Evolutionary conservation across 1,284 basidiomycete species (phyloP), one percentile per base, ranked within the genome.

Genomic region (Ganoderma meredithae): DNA sequence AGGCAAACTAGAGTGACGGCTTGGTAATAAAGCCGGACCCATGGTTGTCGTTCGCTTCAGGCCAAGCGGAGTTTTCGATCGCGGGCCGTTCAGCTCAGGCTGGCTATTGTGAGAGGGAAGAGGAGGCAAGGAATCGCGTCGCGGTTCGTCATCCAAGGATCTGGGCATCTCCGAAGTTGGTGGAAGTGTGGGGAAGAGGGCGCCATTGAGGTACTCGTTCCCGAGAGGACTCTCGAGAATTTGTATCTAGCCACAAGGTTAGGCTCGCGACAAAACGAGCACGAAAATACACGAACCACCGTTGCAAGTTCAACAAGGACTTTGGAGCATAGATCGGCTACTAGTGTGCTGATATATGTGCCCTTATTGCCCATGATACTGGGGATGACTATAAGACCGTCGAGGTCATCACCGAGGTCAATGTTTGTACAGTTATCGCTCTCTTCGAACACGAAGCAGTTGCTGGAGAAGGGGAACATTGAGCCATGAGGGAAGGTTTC

Each of bases 271-370:
- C 44, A 44, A 52, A 53, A 59, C 43, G 62, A 65, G 49, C 25
- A 25, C 19, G 44, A 22, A n/a, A 58, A 8, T 22, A 36, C 67
- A 80, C 87, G 68, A 74, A 95, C 93, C 83, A 96, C 79, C 53
- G 88, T 86, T 41, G 94, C 92, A 71, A 97, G 91, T 77, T 95
- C 94, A 41, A 88, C 88, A 39, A 97, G 83, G 58, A 97, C 89
- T 70, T 92, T 89, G 41, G 95, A 95, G 71, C 95, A 95, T 22
- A 97, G 81, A 75, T 95, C 94, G 17, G 94, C 94, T 59, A 97
- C 81, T 36, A 97, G 81, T n/a, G 93, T 94, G 39, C 92, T 91
- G 62, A 97, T 86, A 79, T 95, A 95, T 41, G 93, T 81, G 76
- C 88, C 90, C 81, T 93, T 94, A 75, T 93, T 92, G 40, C 89